These are phyloP conservation scores for Xanthoceras sorbifolium DNA, from an alignment of 345 rosid species.

Conservation along the genomic window DNA sequence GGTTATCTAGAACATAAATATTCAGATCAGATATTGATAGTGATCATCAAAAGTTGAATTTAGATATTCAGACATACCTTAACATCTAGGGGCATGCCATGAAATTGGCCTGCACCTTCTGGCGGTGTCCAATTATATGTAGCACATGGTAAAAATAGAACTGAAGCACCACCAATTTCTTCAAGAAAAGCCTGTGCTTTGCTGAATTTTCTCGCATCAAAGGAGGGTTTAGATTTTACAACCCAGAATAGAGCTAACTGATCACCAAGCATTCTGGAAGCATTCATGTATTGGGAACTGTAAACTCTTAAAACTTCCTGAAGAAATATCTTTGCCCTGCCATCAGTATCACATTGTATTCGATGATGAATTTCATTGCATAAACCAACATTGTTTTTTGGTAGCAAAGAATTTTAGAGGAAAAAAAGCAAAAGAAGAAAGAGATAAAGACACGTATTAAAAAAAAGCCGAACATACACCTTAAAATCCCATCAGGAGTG, in stretches of 20 bases:
- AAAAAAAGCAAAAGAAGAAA: neutral
- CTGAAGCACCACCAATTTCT: slow-evolving; percentile 57
- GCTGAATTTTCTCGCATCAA: slow-evolving; percentile 66
- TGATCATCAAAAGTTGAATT: neutral
- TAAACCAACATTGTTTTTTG: neutral
- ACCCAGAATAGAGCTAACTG: slow-evolving; percentile 85
- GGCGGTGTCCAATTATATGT: slow-evolving; percentile 97
- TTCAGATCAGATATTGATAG: neutral
- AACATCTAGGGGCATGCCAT: slow-evolving; percentile 94
- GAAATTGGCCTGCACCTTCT: slow-evolving; percentile 98
- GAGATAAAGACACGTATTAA: neutral
- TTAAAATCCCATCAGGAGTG: slow-evolving; percentile 66
- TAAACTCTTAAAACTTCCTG: slow-evolving; percentile 63
- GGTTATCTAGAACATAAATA: neutral
- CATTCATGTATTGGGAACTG: slow-evolving; percentile 65
- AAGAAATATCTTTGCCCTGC: slow-evolving; percentile 82
- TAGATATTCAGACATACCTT: slow-evolving; percentile 51
- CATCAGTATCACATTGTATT: slow-evolving; percentile 4
- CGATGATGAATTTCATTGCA: neutral
- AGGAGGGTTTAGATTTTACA: slow-evolving; percentile 58
- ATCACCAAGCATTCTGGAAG: slow-evolving; percentile 96
- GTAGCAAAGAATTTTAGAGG: neutral
- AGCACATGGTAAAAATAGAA: slow-evolving; percentile 82
- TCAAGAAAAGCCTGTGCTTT: slow-evolving; percentile 61
- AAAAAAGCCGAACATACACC: slow-evolving; percentile 40